Base-by-base conservation (phyloP, 495 filamentous ascomycete genomes). In the Tuber magnatum region DNA sequence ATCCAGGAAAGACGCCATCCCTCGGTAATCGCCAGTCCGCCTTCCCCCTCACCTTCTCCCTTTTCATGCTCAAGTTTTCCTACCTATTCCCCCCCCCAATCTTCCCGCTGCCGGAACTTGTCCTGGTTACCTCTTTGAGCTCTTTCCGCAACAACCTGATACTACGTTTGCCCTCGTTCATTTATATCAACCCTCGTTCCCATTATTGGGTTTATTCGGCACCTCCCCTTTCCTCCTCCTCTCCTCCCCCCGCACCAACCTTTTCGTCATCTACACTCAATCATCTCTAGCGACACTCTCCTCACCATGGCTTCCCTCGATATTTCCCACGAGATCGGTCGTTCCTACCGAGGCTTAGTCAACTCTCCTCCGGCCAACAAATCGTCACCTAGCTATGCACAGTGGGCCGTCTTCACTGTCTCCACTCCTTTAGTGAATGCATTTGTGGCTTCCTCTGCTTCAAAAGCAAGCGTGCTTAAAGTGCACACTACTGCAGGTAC, bases 371-470 rank as follows among this genome's bases (percentile, higher is more conserved):
- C 87, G 69, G 86, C 91, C 22, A 88, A 91, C 46, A 90, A 90
- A 8, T 84, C 85, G 73, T 88, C 87, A 16, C 81, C 86, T 41
- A 87, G 87, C 48, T 91, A 91, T 82, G 92, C 86, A 38, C 89
- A 92, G 85, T 99, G 95, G 95, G 96, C 92, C 35, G 85, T 98
- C 42, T 97, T 93, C 83, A 91, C 92, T 44, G 96, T 98, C 68
- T 92, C 94, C 73, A 91, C 94, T 24, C 95, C 95, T 44, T 87
- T 99, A 39, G 87, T 92, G 74, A 97, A 90, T 85, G 93, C 93
- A 40, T 99, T 99, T 84, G 93, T 97, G 85, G 86, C 89, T 75
- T 92, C 94, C 83, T 85, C 89, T 68, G 90, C 89, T 35, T 88
- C 89, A 56, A 97, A 97, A 84, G 94, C 97, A 84, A 98, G 95